Evolutionary conservation across 305 asterid genomes (phyloP).

Genomic region (Ilex paraguariensis): DNA sequence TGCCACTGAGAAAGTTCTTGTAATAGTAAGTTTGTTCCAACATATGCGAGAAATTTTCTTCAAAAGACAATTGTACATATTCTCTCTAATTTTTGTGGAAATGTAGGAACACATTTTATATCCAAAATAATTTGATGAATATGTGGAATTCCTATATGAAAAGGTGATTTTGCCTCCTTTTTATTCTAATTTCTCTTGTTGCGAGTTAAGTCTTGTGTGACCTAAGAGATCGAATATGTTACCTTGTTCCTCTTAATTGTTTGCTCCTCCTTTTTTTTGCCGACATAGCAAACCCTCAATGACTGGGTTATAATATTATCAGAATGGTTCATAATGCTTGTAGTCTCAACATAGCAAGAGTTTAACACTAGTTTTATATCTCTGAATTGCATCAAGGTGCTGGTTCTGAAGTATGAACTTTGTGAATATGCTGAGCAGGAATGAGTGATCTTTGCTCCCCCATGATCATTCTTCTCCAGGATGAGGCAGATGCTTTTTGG

Average conservation of each 20-base stretch:
- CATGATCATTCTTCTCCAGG: constrained; percentile 81
- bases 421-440: constrained; percentile 44
- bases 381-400: background rate
- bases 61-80: too few relatives aligned
- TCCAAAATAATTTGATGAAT: too few relatives aligned
- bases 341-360: background rate
- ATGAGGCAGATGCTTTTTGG: constrained; percentile 98
- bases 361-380: background rate
- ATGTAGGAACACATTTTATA: too few relatives aligned
- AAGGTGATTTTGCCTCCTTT: too few relatives aligned
- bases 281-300: background rate
- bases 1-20: too few relatives aligned
- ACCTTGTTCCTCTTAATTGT: background rate
- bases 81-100: too few relatives aligned
- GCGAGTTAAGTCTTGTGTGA: background rate
- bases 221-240: background rate
- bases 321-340: background rate
- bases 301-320: too few relatives aligned
- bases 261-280: background rate
- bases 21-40: too few relatives aligned
- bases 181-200: too few relatives aligned
- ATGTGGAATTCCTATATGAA: too few relatives aligned
- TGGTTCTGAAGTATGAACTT: constrained; percentile 10
- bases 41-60: too few relatives aligned
- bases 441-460: constrained; percentile 99